Conservation (phyloP, 2,329 filamentous ascomycete species). For the Aulographum hederae region DNA sequence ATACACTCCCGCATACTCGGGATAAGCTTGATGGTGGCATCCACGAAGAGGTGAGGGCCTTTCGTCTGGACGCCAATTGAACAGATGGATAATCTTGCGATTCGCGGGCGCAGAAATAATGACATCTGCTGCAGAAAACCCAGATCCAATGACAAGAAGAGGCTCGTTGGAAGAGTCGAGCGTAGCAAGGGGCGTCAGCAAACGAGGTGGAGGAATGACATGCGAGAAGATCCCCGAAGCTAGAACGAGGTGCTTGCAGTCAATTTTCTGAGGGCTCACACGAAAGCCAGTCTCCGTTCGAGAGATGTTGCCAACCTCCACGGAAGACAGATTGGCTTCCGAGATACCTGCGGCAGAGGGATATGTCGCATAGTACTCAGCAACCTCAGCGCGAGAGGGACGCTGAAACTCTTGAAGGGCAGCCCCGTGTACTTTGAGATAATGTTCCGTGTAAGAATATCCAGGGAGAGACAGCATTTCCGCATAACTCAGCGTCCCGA, state of each 20-base stretch:
- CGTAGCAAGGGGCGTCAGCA: slow-evolving; percentile 27
- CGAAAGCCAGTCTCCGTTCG: slow-evolving; percentile 24
- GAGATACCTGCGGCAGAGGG: slow-evolving; percentile 33
- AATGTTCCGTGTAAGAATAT: slow-evolving; percentile 37
- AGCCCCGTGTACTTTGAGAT: slow-evolving; percentile 21
- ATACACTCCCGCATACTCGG: slow-evolving; percentile 42
- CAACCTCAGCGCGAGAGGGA: slow-evolving; percentile 34
- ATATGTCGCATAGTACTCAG: slow-evolving; percentile 36
- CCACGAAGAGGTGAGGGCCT: slow-evolving; percentile 37
- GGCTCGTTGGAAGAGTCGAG: slow-evolving; percentile 15
- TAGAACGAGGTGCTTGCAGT: slow-evolving; percentile 37
- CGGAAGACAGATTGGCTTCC: slow-evolving; percentile 24
- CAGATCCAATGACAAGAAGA: slow-evolving; percentile 39
- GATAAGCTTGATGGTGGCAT: slow-evolving; percentile 42
- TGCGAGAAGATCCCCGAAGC: slow-evolving; percentile 41
- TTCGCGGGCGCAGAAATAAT: slow-evolving; percentile 33
- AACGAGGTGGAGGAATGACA: slow-evolving; percentile 29
- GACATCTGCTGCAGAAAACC: slow-evolving; percentile 42
- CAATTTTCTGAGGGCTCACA: slow-evolving; percentile 26
- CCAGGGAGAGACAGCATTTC: slow-evolving; percentile 42
- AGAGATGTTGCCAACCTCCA: slow-evolving; percentile 24
- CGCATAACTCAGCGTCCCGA: slow-evolving; percentile 42
- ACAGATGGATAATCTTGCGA: slow-evolving; percentile 40
- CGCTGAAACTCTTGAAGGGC: slow-evolving; percentile 32
- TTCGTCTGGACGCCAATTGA: slow-evolving; percentile 37